Percentiles rank a stretch among this genome's conserved stretches.
These are phyloP conservation scores for Excoecaria agallocha DNA, from an alignment of 345 rosid species.

Conservation along the genomic window DNA sequence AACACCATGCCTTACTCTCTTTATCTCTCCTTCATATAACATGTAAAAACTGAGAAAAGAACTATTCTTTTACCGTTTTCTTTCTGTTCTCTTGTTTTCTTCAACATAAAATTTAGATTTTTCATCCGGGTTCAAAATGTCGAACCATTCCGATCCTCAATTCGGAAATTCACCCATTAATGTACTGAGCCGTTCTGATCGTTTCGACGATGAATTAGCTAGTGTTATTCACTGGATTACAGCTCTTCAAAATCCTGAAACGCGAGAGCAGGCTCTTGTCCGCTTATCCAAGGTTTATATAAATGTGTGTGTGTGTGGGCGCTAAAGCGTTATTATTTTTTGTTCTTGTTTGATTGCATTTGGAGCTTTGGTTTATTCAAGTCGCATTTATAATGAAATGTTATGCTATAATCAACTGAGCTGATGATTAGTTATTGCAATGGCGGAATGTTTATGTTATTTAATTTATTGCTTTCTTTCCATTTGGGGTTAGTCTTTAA, in stretches of 20 bases:
- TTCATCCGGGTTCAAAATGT: neutral
- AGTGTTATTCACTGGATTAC: slow-evolving; percentile 21
- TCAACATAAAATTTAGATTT: too few relatives aligned
- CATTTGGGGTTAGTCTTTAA: neutral
- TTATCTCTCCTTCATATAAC: too few relatives aligned
- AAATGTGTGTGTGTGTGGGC: too few relatives aligned
- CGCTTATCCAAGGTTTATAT: slow-evolving; percentile 30
- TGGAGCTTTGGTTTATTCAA: neutral
- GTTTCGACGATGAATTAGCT: neutral
- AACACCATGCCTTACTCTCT: too few relatives aligned
- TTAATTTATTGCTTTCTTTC: neutral
- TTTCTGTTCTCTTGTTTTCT: too few relatives aligned
- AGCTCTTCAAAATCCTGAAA: slow-evolving; percentile 20
- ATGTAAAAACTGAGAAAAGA: neutral
- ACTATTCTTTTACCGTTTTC: too few relatives aligned
- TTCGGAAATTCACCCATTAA: neutral
- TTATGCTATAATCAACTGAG: neutral
- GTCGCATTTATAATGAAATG: too few relatives aligned
- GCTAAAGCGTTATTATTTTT: too few relatives aligned
- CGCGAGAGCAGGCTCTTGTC: slow-evolving; percentile 27
- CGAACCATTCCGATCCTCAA: neutral
- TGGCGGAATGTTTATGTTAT: neutral
- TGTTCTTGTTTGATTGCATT: neutral
- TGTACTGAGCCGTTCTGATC: too few relatives aligned
- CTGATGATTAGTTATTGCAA: neutral